Evolutionary conservation across 352 stramenopile species (phyloP).

Genomic region (Globisporangium irregulare): DNA sequence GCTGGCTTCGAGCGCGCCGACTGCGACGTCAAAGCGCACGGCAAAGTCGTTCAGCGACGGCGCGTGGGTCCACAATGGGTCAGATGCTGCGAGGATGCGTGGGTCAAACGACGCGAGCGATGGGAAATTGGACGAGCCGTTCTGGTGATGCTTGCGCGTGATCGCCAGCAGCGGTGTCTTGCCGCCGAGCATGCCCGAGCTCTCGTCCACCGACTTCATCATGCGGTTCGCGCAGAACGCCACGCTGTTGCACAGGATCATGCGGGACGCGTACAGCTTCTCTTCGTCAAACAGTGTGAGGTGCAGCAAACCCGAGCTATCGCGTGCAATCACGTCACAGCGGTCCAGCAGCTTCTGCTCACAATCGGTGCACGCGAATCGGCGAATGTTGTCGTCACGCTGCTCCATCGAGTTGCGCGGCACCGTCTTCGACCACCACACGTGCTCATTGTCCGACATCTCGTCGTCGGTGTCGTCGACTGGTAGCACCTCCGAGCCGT

Average conservation of each 20-base stretch:
- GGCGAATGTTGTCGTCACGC: conserved; percentile 39
- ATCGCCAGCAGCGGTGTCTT: conserved; percentile 49
- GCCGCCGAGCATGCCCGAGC: conserved; percentile 23
- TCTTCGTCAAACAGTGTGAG: conserved; percentile 73
- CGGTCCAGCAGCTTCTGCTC: conserved; percentile 46
- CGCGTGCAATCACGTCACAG: conserved; percentile 23
- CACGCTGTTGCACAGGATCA: conserved; percentile 77
- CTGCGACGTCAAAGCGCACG: conserved; percentile 44
- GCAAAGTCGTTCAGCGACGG: conserved; percentile 63
- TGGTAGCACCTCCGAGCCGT: conserved; percentile 52
- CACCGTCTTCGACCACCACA: conserved; percentile 56
- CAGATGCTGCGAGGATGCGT: conserved; percentile 51
- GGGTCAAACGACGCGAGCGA: conserved; percentile 50
- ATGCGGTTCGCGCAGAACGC: conserved; percentile 76
- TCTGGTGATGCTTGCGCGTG: conserved; percentile 28
- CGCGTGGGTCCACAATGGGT: conserved; percentile 58
- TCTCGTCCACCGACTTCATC: conserved; percentile 53
- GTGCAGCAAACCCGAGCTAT: conserved; percentile 38
- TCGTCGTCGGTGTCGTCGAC: conserved; percentile 26
- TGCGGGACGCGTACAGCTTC: conserved; percentile 75
- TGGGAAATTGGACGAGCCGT: conserved; percentile 38
- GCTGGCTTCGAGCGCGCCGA: conserved; percentile 46
- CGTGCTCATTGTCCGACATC: conserved; percentile 29
- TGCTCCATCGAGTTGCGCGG: conserved; percentile 46
- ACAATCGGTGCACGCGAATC: conserved; percentile 35